A percentile compares a stretch with the other conserved stretches of the same genome.
Evolutionary conservation across 768 basidiomycete genomes (phyloP).

Genomic region (Boletellus emodensis): DNA sequence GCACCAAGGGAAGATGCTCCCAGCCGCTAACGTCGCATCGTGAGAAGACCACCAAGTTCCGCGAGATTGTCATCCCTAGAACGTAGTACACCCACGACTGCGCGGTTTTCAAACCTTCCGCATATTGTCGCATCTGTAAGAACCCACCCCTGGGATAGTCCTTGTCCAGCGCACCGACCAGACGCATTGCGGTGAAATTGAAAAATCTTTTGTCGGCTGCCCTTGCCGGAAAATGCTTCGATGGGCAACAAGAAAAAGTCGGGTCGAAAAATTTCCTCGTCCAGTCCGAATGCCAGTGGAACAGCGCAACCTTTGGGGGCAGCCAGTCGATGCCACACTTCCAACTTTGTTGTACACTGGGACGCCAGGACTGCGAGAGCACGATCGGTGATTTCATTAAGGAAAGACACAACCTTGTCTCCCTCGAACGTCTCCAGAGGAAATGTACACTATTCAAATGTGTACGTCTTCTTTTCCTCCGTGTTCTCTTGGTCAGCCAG

Average conservation of each 20-base stretch:
- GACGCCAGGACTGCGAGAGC: slow-evolving; percentile 3
- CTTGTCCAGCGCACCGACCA: slow-evolving; percentile 10
- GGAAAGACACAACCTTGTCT: slow-evolving; percentile 5
- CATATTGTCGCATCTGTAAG: slow-evolving; percentile 3
- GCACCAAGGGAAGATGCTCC: slow-evolving; percentile 6
- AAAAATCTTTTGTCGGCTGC: slow-evolving; percentile 4
- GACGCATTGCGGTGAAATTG: slow-evolving; percentile 4
- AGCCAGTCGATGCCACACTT: slow-evolving; percentile 10
- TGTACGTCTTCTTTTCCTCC: background rate
- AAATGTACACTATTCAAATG: slow-evolving; percentile 4
- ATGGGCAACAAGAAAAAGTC: slow-evolving; percentile 13
- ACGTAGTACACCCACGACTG: slow-evolving; percentile 12
- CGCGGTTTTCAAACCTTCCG: background rate
- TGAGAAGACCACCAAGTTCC: slow-evolving; percentile 1
- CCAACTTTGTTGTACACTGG: background rate
- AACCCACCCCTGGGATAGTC: background rate
- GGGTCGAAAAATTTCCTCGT: slow-evolving; percentile 1
- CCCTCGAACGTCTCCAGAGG: slow-evolving; percentile 1
- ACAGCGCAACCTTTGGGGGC: slow-evolving; percentile 1
- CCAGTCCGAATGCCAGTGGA: slow-evolving; percentile 7
- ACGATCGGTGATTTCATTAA: slow-evolving; percentile 7
- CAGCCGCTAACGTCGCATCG: slow-evolving; percentile 9
- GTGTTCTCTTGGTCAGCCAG: background rate
- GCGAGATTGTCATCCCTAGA: slow-evolving; percentile 2
- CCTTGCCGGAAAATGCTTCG: slow-evolving; percentile 5